Evolutionary conservation across 345 rosid genomes (phyloP), one percentile per base, ranked within the genome.

Genomic region (Sisymbrium irio): DNA sequence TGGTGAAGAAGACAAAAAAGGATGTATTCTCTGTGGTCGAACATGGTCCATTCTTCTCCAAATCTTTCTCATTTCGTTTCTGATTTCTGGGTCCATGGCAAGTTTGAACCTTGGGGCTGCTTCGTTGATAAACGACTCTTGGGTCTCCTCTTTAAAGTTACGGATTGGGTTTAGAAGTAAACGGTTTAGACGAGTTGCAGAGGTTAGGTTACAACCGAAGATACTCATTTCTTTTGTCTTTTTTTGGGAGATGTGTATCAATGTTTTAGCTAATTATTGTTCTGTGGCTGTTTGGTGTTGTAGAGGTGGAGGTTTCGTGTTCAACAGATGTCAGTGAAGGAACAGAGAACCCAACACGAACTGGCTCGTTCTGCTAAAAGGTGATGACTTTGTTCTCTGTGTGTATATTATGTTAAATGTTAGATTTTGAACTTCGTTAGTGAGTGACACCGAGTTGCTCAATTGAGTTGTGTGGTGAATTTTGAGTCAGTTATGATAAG

Each of bases 241-340:
- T 14, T 28, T 41, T 40, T 0, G 8, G 8, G n/a, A n/a, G n/a
- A n/a, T n/a, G n/a, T n/a, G n/a, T n/a, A n/a, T n/a, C n/a, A n/a
- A n/a, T n/a, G n/a, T n/a, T n/a, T n/a, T n/a, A n/a, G n/a, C n/a
- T n/a, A n/a, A n/a, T n/a, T n/a, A 20, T 15, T 32, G 49, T 45
- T 56, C 8, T 45, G 5, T 45, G 63, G 33, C 11, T 73, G 65
- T 18, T 68, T 57, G 47, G 40, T 14, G 1, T 15, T 69, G 79
- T 51, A 76, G 75, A 69, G 60, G 54, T 27, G n/a, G n/a, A n/a
- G n/a, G n/a, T n/a, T 69, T 55, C 44, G 60, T 62, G 75, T 20
- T 63, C 71, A 62, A 39, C 56, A 59, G 1, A 67, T 51, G 57
- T 69, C 70, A 42, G 58, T 0, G 9, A 62, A 44, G 1, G 79